Base-by-base conservation (phyloP, 495 filamentous ascomycete species). In the Parachaetomium inaequale region DNA sequence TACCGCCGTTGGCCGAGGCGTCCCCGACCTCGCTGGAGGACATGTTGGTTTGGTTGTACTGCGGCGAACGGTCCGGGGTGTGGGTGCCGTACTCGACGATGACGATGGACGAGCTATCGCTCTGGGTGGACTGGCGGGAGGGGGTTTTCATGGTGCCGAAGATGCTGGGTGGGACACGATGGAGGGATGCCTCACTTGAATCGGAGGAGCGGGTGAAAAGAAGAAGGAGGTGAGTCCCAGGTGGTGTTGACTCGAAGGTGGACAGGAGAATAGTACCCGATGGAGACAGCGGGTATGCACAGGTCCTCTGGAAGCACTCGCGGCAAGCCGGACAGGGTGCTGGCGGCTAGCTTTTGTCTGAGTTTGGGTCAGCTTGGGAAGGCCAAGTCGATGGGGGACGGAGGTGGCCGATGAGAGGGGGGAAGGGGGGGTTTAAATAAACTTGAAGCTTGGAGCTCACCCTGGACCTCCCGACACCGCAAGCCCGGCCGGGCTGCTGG, bases 31-130 rank as follows among this genome's bases (percentile, higher is more conserved):
- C 68, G 14, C 34, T 54, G 4, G 68, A 74, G 11, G 67, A 59
- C 59, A 69, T 65, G 42, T 75, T 72, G 38, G 73, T 66, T 25
- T 42, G 34, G 36, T 74, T 77, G 59, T 61, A 62, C 53, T 71
- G 63, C 2, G 70, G 73, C 15, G 63, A 54, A 34, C 73, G 68
- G 11, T 32, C 15, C 19, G 54, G 21, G n/a, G 72, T 70, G 52
- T 67, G 60, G 2, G 38, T 31, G n/a, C 61, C 63, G 21, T 46
- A 63, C 34, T 25, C 28, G 40, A 58, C 46, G 52, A 42, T 25
- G 47, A 40, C 36, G 12, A 40, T 15, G 36, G 17, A 12, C 59
- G 55, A 65, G 38, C 23, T 34, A 11, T 62, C 40, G 51, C 51
- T 17, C 31, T 61, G 57, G n/a, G 38, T 32, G 21, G 32, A 32